Evolutionary conservation across 2,329 filamentous ascomycete genomes (phyloP), one percentile per base, ranked within the genome.

Genomic region (Colletotrichum lentis): DNA sequence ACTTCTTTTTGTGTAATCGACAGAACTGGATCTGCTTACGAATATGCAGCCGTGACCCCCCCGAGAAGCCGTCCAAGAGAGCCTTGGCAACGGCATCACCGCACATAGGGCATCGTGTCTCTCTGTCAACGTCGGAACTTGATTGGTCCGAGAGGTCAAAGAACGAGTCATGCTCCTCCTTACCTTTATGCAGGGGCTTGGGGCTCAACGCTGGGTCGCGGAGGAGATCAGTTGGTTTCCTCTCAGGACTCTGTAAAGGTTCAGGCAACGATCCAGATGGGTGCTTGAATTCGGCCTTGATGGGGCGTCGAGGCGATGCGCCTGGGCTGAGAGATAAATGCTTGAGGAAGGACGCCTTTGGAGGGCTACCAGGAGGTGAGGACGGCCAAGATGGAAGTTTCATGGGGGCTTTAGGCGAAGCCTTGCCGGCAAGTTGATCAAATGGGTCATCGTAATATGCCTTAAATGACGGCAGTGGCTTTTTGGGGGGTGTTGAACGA

Each of bases 11-110:
- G 80, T 93, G 91, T 8, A 82, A 78, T 50, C 83, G 81, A 76
- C 91, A 93, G 76, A 93, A 92, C 20, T 78, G 80, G 22, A 83
- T 80, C 75, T 92, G 88, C 72, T 85, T 81, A 39, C 82, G 81
- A 43, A 91, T 84, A 39, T 81, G 85, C 79, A 90, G 81, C 49
- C 80, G 78, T 52, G 77, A 78, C 18, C 80, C 78, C 16, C 81
- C 78, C 1, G 82, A 81, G 72, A 87, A 87, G 2, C 80, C 79
- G 59, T 83, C 77, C n/a, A 93, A 80, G 1, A 87, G 77, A 0
- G 79, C 78, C 11, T 80, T 77, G 60, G 88, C 83, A 6, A 94
- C 88, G 3, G 80, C 73, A 50, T 85, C 80, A 16, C 86, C 83
- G 75, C 92, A 95, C 80, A 92, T 86, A 1, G 91, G 89, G 74